A percentile compares a stretch with the other conserved stretches of the same genome.
Conservation (phyloP, 2,329 filamentous ascomycete species). For the Capronia epimyces region DNA sequence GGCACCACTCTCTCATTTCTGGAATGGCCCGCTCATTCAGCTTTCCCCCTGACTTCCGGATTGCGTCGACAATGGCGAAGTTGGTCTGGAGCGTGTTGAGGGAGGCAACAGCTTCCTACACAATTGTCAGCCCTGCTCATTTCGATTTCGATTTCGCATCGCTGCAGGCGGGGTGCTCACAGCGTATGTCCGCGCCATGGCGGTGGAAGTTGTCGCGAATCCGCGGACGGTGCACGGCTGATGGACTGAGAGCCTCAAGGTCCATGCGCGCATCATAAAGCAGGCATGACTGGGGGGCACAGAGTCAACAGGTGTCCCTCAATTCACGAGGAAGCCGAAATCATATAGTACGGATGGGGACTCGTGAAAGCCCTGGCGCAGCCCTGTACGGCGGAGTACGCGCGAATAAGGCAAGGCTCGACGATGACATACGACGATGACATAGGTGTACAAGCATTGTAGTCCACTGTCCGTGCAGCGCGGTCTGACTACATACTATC, state of each 20-base stretch:
- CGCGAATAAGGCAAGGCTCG: too few relatives aligned
- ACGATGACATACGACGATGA: too few relatives aligned
- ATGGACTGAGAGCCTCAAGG: constrained; percentile 3
- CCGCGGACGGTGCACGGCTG: constrained; percentile 4
- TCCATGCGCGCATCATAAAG: constrained; percentile 22
- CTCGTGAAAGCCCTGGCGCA: too few relatives aligned
- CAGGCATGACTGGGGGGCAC: constrained; percentile 7
- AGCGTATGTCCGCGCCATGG: constrained; percentile 28
- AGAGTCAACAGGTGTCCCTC: neutral
- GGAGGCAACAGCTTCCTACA: constrained; percentile 62
- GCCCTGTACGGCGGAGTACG: too few relatives aligned
- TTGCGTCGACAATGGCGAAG: constrained; percentile 67
- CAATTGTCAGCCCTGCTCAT: neutral
- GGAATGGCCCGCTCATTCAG: constrained; percentile 73
- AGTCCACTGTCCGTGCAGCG: too few relatives aligned
- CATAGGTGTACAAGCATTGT: too few relatives aligned
- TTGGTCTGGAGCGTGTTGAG: constrained; percentile 77
- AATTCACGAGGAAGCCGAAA: too few relatives aligned
- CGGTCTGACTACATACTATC: neutral
- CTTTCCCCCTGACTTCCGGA: constrained; percentile 65
- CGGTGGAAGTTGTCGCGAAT: constrained; percentile 13
- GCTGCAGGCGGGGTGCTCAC: constrained; percentile 11
- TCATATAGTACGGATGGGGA: too few relatives aligned
- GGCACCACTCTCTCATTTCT: constrained; percentile 74
- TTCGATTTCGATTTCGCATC: neutral